Conservation (phyloP, 1,139 yeast species). For the Meyerozyma guilliermondii region DNA sequence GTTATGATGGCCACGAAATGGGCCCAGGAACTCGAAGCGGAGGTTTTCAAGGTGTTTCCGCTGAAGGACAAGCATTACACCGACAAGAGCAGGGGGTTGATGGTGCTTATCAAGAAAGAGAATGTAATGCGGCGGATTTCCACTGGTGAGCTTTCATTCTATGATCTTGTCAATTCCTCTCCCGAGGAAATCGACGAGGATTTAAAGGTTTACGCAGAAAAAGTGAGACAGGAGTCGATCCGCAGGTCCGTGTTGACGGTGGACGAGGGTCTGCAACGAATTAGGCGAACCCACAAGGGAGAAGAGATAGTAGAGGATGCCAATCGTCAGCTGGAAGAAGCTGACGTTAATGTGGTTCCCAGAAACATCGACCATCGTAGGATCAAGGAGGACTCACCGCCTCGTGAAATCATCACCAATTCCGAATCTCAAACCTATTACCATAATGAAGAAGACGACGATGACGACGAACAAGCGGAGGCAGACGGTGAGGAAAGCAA, state of each 20-base stretch:
- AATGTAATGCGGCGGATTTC: slow-evolving; percentile 24
- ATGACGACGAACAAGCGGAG: slow-evolving; percentile 12
- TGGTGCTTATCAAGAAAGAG: slow-evolving; percentile 32
- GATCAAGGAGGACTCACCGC: slow-evolving; percentile 18
- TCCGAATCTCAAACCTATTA: slow-evolving; percentile 6
- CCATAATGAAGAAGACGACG: slow-evolving; percentile 3
- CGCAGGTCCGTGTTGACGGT: slow-evolving; percentile 58
- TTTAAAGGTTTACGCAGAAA: slow-evolving; percentile 62
- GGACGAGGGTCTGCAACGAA: slow-evolving; percentile 49
- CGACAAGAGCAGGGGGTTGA: slow-evolving; percentile 38
- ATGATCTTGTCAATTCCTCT: slow-evolving; percentile 51
- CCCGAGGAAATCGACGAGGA: slow-evolving; percentile 72
- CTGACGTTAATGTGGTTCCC: slow-evolving; percentile 31
- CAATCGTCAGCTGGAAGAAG: slow-evolving; percentile 20
- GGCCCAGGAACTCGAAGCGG: slow-evolving; percentile 39
- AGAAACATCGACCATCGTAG: slow-evolving; percentile 41
- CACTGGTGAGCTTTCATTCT: slow-evolving; percentile 39
- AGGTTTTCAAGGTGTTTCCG: slow-evolving; percentile 23
- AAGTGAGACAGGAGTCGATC: slow-evolving; percentile 64
- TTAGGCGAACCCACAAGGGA: slow-evolving; percentile 80
- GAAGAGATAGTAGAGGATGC: slow-evolving; percentile 70
- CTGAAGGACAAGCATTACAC: slow-evolving; percentile 28
- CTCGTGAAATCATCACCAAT: slow-evolving; percentile 6
- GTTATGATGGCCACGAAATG: slow-evolving; percentile 29
- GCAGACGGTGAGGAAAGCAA: slow-evolving; percentile 12